Percentiles rank a stretch among this genome's conserved stretches.
Evolutionary conservation across 345 rosid genomes (phyloP).

Genomic region (Eucalyptus globulus): DNA sequence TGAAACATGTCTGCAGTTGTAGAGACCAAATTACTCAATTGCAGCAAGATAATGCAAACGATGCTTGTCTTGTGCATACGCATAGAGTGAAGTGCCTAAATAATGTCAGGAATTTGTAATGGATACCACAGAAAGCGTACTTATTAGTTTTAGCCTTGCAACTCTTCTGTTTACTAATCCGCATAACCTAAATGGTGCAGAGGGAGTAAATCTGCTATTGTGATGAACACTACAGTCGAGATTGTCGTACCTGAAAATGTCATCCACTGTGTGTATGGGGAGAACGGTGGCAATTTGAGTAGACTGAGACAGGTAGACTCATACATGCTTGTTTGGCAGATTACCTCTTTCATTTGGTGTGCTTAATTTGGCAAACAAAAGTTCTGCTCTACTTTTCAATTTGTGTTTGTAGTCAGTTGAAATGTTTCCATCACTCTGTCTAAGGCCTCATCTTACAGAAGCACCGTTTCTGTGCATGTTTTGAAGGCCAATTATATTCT

Average conservation of each 20-base stretch:
- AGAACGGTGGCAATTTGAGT: slow-evolving; percentile 64
- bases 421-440: background rate
- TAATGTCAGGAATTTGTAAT: background rate
- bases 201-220: slow-evolving; percentile 70
- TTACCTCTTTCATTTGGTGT: background rate
- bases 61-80: background rate
- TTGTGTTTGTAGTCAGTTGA: background rate
- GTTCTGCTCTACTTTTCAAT: background rate
- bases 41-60: background rate
- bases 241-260: slow-evolving; percentile 62
- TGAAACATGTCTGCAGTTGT: background rate
- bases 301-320: slow-evolving; percentile 59
- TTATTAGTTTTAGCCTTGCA: background rate
- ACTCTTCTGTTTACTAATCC: background rate
- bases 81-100: background rate
- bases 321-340: background rate
- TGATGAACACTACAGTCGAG: slow-evolving; percentile 83
- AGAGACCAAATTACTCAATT: background rate
- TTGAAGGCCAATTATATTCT: background rate
- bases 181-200: slow-evolving; percentile 21
- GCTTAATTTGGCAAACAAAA: background rate
- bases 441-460: background rate
- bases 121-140: background rate
- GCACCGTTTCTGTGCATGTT: background rate
- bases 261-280: slow-evolving; percentile 77